Conservation (phyloP, 345 rosid species). For the Aegle marmelos region DNA sequence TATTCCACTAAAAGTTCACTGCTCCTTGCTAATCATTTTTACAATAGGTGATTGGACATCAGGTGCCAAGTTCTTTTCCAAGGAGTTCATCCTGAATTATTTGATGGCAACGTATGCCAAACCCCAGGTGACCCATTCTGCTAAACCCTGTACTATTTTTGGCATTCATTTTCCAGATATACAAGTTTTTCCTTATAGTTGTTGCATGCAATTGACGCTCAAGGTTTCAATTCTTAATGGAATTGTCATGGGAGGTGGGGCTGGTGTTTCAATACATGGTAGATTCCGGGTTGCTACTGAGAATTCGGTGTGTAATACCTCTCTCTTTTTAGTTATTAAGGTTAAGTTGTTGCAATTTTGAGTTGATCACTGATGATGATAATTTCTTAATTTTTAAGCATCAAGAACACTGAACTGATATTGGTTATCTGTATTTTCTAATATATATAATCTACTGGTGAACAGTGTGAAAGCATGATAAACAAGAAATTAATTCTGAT, state of each 20-base stretch:
- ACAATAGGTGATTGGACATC: constrained; percentile 53
- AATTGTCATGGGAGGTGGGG: constrained; percentile 89
- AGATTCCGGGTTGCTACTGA: constrained; percentile 79
- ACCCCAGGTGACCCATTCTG: constrained; percentile 49
- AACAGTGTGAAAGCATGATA: neutral
- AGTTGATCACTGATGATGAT: neutral
- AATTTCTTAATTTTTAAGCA: neutral
- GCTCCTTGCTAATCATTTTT: constrained; percentile 6
- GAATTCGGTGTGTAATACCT: constrained; percentile 46
- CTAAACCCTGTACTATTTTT: neutral
- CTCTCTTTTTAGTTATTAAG: neutral
- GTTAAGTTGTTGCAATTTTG: neutral
- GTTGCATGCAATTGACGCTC: constrained; percentile 4
- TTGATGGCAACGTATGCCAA: constrained; percentile 66
- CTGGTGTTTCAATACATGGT: constrained; percentile 74
- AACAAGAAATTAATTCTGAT: neutral
- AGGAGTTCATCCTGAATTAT: constrained; percentile 59
- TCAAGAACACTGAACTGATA: neutral
- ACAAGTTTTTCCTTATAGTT: neutral
- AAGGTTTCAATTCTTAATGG: constrained; percentile 81
- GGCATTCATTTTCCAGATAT: neutral
- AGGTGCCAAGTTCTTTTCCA: constrained; percentile 45
- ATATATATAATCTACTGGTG: neutral
- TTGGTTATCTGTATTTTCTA: neutral
- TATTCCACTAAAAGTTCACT: neutral